Percentiles rank a stretch among this genome's conserved stretches.
phyloP scores from a whole-genome alignment of 2,329 filamentous ascomycete genomes.

The Fusarium nelsonii region DNA sequence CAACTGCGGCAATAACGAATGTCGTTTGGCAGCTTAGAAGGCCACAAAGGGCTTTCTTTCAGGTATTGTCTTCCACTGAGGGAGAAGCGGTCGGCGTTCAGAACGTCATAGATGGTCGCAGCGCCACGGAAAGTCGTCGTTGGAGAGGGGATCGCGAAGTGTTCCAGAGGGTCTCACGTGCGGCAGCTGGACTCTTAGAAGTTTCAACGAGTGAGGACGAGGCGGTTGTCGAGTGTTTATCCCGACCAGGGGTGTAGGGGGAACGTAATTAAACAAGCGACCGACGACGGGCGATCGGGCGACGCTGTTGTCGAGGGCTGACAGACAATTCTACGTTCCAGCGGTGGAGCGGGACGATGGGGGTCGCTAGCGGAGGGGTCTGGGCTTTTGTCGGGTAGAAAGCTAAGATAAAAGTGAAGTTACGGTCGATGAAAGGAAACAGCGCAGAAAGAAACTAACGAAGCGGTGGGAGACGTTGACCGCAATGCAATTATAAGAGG shows the following conservation, averaged over 20 bases:
- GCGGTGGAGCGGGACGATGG: slow-evolving; percentile 30
- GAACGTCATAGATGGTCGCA: slow-evolving; percentile 44
- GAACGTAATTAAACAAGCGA: slow-evolving; percentile 49
- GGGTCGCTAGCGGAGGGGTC: slow-evolving; percentile 34
- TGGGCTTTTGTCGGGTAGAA: slow-evolving; percentile 30
- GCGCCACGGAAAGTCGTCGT: slow-evolving; percentile 32
- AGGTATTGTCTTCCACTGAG: slow-evolving; percentile 35
- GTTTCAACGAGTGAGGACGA: slow-evolving; percentile 34
- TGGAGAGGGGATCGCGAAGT: slow-evolving; percentile 36
- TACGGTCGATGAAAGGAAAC: slow-evolving; percentile 7
- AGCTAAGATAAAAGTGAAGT: slow-evolving; percentile 15
- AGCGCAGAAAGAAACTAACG: slow-evolving; percentile 18
- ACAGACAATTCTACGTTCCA: slow-evolving; percentile 44
- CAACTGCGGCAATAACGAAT: slow-evolving; percentile 8
- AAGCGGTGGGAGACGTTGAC: slow-evolving; percentile 12
- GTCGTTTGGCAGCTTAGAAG: slow-evolving; percentile 28
- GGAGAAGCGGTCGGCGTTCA: slow-evolving; percentile 38
- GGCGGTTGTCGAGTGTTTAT: slow-evolving; percentile 44
- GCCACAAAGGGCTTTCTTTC: slow-evolving; percentile 33
- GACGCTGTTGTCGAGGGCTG: slow-evolving; percentile 35
- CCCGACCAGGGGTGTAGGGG: slow-evolving; percentile 46
- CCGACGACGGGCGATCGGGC: slow-evolving; percentile 35
- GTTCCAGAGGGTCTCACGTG: slow-evolving; percentile 43
- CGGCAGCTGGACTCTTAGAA: slow-evolving; percentile 26
- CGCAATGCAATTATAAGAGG: slow-evolving; percentile 9